phyloP scores from a whole-genome alignment of 1,284 basidiomycete species.

The Sanghuangporus baumii region DNA sequence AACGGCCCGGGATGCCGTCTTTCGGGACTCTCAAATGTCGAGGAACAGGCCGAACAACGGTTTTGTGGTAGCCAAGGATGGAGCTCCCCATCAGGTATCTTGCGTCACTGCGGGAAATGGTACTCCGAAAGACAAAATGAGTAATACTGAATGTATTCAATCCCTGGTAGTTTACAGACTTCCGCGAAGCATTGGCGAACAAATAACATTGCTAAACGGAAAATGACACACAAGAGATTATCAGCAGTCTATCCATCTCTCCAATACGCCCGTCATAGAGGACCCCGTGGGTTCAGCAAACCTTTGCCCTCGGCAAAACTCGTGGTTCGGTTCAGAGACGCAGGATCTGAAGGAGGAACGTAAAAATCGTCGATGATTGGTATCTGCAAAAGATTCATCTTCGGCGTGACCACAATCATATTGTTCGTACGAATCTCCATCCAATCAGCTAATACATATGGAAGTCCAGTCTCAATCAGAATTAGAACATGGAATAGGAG shows the following conservation, averaged over 20 bases:
- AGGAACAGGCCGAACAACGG: not conserved
- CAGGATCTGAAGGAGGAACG: conserved; percentile 73
- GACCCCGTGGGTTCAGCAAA: conserved; percentile 46
- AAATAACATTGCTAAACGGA: not conserved
- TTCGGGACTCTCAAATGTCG: not conserved
- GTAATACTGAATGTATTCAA: not conserved
- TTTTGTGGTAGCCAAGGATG: not conserved
- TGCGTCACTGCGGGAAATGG: not conserved
- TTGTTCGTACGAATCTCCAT: conserved; percentile 97
- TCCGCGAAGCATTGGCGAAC: not conserved
- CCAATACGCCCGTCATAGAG: conserved; percentile 4
- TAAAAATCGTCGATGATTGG: conserved; percentile 92
- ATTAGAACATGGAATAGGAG: not conserved
- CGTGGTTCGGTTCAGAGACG: conserved; percentile 52
- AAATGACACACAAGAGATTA: conserved; percentile 1
- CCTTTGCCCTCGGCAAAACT: conserved; percentile 75
- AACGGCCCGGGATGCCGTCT: not conserved
- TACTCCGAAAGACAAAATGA: not conserved
- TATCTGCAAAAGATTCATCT: conserved; percentile 92
- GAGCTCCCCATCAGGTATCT: not conserved
- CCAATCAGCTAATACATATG: conserved; percentile 67
- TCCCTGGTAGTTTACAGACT: not conserved
- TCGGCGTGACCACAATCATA: conserved; percentile 86
- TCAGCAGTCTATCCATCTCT: not conserved
- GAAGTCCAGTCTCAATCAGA: conserved; percentile 5